phyloP scores from a whole-genome alignment of 106 monocot genomes.

The Dendrobium officinale region DNA sequence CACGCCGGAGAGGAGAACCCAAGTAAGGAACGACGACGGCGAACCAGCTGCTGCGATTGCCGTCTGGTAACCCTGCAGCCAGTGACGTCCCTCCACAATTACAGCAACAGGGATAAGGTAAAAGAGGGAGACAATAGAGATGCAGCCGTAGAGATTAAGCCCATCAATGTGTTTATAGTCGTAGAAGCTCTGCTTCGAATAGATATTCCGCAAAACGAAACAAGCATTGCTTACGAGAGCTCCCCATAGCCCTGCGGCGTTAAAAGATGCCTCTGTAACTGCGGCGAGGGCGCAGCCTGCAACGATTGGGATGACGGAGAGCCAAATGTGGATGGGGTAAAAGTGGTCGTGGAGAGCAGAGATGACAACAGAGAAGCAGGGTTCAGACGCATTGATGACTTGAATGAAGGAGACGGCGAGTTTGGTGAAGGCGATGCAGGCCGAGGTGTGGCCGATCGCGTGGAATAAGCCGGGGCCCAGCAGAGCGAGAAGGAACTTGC shows the following conservation, averaged over 20 bases:
- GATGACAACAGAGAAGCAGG: slow-evolving; percentile 52
- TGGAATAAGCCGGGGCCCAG: slow-evolving; percentile 53
- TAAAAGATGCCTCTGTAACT: slow-evolving; percentile 42
- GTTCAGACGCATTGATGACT: slow-evolving; percentile 59
- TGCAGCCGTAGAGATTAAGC: slow-evolving; percentile 55
- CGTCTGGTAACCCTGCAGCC: slow-evolving; percentile 25
- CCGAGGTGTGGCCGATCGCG: slow-evolving; percentile 57
- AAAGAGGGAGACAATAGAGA: slow-evolving; percentile 33
- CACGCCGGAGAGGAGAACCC: slow-evolving; percentile 46
- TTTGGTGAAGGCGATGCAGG: slow-evolving; percentile 53
- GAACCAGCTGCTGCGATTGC: slow-evolving; percentile 14
- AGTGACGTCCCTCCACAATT: slow-evolving; percentile 44
- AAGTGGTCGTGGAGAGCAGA: slow-evolving; percentile 33
- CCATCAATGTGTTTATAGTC: slow-evolving; percentile 43
- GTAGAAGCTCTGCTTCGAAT: slow-evolving; percentile 45
- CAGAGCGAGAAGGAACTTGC: slow-evolving; percentile 38
- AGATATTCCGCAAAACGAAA: slow-evolving; percentile 61
- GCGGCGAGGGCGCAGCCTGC: slow-evolving; percentile 32
- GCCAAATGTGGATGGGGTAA: slow-evolving; percentile 38
- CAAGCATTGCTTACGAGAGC: slow-evolving; percentile 59
- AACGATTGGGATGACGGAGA: slow-evolving; percentile 36
- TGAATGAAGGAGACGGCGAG: slow-evolving; percentile 66
- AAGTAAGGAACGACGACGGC: slow-evolving; percentile 29
- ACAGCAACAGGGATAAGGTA: slow-evolving; percentile 51
- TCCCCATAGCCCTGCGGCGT: slow-evolving; percentile 33